Evolutionary conservation across 1,284 basidiomycete genomes (phyloP).

Genomic region (Inonotus hispidus): DNA sequence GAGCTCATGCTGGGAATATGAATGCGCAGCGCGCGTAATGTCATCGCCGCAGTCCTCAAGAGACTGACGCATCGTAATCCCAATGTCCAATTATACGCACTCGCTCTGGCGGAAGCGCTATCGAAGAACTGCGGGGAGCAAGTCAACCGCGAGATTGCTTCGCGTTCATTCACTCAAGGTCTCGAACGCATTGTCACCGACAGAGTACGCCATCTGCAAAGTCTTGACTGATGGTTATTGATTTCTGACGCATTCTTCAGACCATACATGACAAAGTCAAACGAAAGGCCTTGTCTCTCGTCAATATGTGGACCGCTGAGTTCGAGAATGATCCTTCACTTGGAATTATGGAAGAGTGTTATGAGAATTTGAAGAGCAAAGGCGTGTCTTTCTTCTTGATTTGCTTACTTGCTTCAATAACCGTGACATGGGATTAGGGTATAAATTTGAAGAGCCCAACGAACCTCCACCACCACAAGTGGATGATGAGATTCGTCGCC

Average conservation of each 20-base stretch:
- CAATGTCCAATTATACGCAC: conserved; percentile 93
- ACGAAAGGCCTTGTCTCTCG: conserved; percentile 64
- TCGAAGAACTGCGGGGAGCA: conserved; percentile 88
- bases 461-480: conserved; percentile 66
- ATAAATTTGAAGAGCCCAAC: conserved; percentile 60
- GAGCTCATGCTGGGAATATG: neutral
- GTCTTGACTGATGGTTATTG: neutral
- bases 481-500: conserved; percentile 74
- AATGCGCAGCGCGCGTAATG: conserved; percentile 71
- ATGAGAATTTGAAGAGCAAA: conserved; percentile 77
- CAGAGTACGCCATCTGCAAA: conserved; percentile 50
- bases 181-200: conserved; percentile 85
- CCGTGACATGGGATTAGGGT: conserved; percentile 39
- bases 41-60: conserved; percentile 83
- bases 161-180: conserved; percentile 85
- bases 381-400: conserved; percentile 42
- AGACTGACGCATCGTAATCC: conserved; percentile 91
- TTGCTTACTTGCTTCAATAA: neutral
- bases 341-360: conserved; percentile 89
- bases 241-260: conserved; percentile 34
- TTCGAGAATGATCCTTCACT: conserved; percentile 79
- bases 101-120: conserved; percentile 82
- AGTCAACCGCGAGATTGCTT: conserved; percentile 84
- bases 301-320: conserved; percentile 84
- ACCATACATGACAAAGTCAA: conserved; percentile 89